Evolutionary conservation across 2,329 filamentous ascomycete genomes (phyloP), one percentile per base, ranked within the genome.

Genomic region (Ceratocystis variospora): DNA sequence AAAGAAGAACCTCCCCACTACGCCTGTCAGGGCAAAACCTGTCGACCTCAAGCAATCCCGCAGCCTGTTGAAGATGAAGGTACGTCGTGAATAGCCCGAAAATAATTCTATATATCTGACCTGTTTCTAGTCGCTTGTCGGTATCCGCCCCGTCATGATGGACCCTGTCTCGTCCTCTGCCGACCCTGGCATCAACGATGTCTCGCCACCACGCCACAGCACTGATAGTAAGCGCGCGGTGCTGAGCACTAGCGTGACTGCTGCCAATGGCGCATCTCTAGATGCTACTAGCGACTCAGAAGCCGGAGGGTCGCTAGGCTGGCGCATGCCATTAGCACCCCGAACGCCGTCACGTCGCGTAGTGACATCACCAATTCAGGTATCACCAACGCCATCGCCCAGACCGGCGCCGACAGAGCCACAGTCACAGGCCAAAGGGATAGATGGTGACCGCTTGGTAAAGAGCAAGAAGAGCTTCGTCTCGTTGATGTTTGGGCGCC

Each of bases 391-490:
- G 22, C 22, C 22, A 28, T 12, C 22, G 53, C 22, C 53, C 15
- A 37, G 25, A 17, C 15, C 55, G 12, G 28, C 28, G 28, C 19
- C 7, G 48, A 2, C 15, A n/a, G 17, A 19, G 46, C 46, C 48
- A 41, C 37, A 41, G 37, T 15, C 61, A 15, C 25, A 44, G 28
- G 33, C n/a, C 4, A 28, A 17, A 41, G n/a, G 15, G 31, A 45
- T 7, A 3, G 33, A 19, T 28, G 25, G 12, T 3, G 15, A 25
- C 17, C 48, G 45, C 46, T 37, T 55, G 50, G 70, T 79, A 37
- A 75, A 73, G 41, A 73, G 75, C 62, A 77, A 76, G 69, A 80
- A 76, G 71, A 81, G 79, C 69, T 80, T 81, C 57, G 76, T 80
- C 44, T 74, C 77, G 2, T 74, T 73, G 2, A 70, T 81, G 8